A percentile compares a stretch with the other conserved stretches of the same genome.
Conservation (phyloP, 176 grass and related monocot species). For the Carex myosuroides region DNA sequence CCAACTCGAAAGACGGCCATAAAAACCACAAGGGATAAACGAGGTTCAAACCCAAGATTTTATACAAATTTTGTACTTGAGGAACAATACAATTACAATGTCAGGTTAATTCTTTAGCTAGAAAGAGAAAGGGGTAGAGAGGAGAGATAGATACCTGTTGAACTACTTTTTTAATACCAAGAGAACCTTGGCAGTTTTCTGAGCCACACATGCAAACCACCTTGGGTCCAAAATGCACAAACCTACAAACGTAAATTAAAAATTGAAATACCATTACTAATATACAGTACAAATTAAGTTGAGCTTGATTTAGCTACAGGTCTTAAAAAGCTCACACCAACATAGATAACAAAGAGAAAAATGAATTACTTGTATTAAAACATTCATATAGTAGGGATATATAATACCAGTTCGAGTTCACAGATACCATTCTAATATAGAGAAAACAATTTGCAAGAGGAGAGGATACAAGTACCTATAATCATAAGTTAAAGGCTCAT, state of each 20-base stretch:
- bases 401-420: not conserved
- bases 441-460: not conserved
- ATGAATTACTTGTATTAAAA: not conserved
- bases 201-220: constrained; percentile 69
- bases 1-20: not conserved
- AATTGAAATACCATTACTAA: not conserved
- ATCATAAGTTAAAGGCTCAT: constrained; percentile 73
- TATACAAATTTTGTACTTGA: not conserved
- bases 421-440: not conserved
- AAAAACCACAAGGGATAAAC: not conserved
- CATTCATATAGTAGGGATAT: not conserved
- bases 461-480: constrained; percentile 45
- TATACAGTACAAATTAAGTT: not conserved
- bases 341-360: not conserved
- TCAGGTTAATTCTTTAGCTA: not conserved
- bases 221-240: constrained; percentile 93
- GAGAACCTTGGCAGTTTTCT: constrained; percentile 71
- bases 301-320: not conserved
- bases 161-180: constrained; percentile 65
- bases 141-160: not conserved
- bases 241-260: constrained; percentile 37
- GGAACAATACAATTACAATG: not conserved
- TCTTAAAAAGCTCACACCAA: not conserved
- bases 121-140: not conserved
- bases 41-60: not conserved